Conservation (phyloP, 257 asterid genomes). For the Ballota nigra region DNA sequence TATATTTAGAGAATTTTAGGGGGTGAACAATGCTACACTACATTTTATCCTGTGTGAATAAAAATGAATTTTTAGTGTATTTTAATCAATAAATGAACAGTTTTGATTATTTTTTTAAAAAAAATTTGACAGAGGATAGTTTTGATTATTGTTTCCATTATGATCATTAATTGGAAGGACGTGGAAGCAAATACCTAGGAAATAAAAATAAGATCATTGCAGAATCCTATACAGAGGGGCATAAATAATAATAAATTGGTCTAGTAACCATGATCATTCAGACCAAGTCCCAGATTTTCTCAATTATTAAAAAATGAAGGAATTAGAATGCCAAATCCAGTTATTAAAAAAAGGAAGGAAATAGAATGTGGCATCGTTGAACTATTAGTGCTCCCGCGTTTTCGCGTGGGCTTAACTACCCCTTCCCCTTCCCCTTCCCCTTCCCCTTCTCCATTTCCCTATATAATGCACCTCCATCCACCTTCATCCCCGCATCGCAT, state of each 20-base stretch:
- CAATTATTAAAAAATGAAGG: background rate
- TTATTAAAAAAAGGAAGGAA: background rate
- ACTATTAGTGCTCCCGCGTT: constrained; percentile 13
- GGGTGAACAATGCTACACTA: no score
- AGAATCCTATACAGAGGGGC: no score
- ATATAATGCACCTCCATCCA: background rate
- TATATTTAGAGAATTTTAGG: no score
- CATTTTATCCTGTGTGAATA: no score
- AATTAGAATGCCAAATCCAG: background rate
- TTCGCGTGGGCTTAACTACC: background rate
- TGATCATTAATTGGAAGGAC: background rate
- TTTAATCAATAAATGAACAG: no score
- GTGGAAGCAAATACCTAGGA: background rate
- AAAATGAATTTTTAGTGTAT: no score
- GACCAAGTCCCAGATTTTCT: background rate
- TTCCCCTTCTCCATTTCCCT: constrained; percentile 1
- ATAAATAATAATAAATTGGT: background rate
- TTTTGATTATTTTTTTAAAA: no score
- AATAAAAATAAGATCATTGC: no score
- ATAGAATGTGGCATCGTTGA: background rate
- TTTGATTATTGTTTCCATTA: no score
- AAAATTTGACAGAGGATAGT: no score
- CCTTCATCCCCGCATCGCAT: background rate
- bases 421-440: background rate
- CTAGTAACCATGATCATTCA: background rate